Evolutionary conservation across 1,284 basidiomycete genomes (phyloP).

Genomic region (Naganishia sp.): DNA sequence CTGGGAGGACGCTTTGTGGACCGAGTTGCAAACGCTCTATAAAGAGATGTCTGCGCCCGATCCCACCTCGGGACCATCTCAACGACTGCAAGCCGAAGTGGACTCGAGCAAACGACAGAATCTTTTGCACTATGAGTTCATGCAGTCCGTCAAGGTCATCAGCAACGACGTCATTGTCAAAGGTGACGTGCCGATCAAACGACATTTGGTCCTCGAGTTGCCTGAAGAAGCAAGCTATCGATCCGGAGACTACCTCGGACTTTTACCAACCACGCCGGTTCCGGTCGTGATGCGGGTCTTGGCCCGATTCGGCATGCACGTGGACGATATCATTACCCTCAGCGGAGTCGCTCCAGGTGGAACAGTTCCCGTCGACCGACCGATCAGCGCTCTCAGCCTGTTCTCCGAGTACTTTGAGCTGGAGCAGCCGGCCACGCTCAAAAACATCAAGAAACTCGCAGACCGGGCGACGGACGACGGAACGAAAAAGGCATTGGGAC

Average conservation of each 20-base stretch:
- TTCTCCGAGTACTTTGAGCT: conserved; percentile 59
- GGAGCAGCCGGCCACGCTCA: conserved; percentile 41
- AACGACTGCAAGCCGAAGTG: conserved; percentile 31
- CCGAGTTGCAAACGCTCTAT: conserved; percentile 47
- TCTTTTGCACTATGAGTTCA: conserved; percentile 18
- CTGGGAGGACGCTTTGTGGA: conserved; percentile 57
- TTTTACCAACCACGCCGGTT: conserved; percentile 40
- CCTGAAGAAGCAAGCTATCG: conserved; percentile 56
- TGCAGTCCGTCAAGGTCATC: conserved; percentile 30
- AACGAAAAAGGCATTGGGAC: conserved; percentile 40
- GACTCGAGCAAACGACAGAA: conserved; percentile 27
- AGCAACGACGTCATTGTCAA: conserved; percentile 35
- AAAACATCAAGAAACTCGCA: conserved; percentile 35
- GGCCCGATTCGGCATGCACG: conserved; percentile 53
- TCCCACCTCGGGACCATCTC: too few relatives aligned
- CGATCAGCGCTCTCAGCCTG: conserved; percentile 53
- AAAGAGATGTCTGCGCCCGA: conserved; percentile 3
- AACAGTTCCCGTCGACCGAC: conserved; percentile 55
- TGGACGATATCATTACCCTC: conserved; percentile 57
- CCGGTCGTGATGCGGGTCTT: conserved; percentile 53
- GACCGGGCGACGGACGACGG: conserved; percentile 33
- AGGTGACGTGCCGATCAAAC: conserved; percentile 53
- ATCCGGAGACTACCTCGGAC: conserved; percentile 60
- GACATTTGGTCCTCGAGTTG: conserved; percentile 58
- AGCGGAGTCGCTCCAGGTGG: conserved; percentile 51